phyloP scores from a whole-genome alignment of 2,329 filamentous ascomycete species.

The Tolypocladium amazonense region DNA sequence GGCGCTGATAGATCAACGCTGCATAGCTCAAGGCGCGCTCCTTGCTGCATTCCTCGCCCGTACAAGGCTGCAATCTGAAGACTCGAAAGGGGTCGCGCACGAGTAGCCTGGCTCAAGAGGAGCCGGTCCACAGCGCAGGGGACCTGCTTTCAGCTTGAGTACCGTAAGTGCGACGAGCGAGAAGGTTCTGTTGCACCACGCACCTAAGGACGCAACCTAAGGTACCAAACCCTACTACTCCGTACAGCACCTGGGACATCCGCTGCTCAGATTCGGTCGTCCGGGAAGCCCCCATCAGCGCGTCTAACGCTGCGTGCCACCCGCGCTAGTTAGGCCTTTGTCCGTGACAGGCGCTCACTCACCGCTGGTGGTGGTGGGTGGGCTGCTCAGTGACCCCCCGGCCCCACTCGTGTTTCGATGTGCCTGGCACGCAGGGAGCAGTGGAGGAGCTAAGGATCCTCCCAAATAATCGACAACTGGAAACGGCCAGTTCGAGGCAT shows the following conservation, averaged over 20 bases:
- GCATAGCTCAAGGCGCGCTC: background rate
- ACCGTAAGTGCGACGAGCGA: background rate
- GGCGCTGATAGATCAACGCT: background rate
- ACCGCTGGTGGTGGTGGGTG: background rate
- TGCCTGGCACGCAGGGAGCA: background rate
- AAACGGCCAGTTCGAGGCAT: background rate
- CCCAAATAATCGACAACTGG: background rate
- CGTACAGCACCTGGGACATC: no score
- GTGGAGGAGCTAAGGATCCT: background rate
- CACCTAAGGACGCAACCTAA: background rate
- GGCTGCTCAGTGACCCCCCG: background rate
- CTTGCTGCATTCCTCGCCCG: background rate
- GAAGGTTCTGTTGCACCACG: no score
- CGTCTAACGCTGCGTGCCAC: background rate
- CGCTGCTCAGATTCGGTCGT: no score
- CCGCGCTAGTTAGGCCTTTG: no score
- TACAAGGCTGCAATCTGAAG: background rate
- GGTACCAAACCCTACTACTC: no score
- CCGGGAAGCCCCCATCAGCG: no score
- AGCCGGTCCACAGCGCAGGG: background rate
- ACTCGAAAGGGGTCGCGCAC: background rate
- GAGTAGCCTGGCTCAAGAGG: no score
- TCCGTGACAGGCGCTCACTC: background rate
- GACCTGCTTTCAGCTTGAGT: background rate
- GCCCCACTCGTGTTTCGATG: constrained; percentile 1